Conservation (phyloP, 2,329 filamentous ascomycete species). For the Hymenoscyphus fraxineus region DNA sequence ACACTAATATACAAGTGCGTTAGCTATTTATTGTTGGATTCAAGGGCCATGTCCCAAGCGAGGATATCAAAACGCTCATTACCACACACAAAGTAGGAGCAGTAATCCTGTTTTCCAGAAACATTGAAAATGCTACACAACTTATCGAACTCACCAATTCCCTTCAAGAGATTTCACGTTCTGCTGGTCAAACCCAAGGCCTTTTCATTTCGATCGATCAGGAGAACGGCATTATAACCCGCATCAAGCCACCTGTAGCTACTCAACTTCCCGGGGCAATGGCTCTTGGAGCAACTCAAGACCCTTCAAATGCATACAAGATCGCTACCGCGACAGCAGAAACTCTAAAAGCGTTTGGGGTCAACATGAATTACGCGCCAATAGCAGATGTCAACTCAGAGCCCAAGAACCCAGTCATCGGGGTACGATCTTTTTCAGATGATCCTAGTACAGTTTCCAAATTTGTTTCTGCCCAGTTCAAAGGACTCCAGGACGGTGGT, state of each 20-base stretch:
- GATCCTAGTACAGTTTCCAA: constrained; percentile 40
- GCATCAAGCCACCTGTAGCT: constrained; percentile 39
- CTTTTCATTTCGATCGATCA: constrained; percentile 44
- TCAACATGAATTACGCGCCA: constrained; percentile 46
- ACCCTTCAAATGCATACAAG: constrained; percentile 34
- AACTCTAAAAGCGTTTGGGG: constrained; percentile 38
- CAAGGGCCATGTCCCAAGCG: constrained; percentile 37
- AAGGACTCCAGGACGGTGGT: constrained; percentile 38
- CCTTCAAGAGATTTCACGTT: constrained; percentile 39
- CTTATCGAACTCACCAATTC: constrained; percentile 37
- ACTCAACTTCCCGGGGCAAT: constrained; percentile 42
- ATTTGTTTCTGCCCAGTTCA: constrained; percentile 39
- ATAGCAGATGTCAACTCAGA: constrained; percentile 44
- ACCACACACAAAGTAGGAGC: constrained; percentile 40
- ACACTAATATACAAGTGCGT: not conserved
- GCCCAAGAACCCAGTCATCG: constrained; percentile 42
- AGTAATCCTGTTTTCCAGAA: constrained; percentile 41
- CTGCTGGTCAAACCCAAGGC: constrained; percentile 38
- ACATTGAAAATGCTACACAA: constrained; percentile 39
- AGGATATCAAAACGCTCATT: constrained; percentile 42
- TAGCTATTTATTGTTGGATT: constrained; percentile 45
- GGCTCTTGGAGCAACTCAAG: constrained; percentile 41
- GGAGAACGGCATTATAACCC: constrained; percentile 43
- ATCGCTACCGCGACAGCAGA: constrained; percentile 40
- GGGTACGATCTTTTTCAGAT: constrained; percentile 41